Evolutionary conservation across 331 rosid species (phyloP), one percentile per base, ranked within the genome.

Genomic region (Malus hybrid): DNA sequence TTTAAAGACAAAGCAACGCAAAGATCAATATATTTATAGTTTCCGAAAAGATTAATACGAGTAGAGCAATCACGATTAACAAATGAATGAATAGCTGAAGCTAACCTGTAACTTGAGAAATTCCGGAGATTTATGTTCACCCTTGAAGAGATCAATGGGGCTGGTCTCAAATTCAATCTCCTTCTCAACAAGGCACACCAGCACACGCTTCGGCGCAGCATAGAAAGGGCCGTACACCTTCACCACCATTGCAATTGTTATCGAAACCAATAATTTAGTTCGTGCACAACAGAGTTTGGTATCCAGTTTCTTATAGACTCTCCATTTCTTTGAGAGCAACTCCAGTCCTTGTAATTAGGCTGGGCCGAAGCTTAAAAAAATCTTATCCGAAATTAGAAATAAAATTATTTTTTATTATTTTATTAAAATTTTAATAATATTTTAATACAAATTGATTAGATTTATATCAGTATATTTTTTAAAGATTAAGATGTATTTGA

Each of bases 51-150:
- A 36, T 24, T 22, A 71, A 5, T 6, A 28, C 14, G 34, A 63
- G 42, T 29, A 62, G 6, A 7, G 12, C 42, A 63, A 29, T 63
- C 39, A 63, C 6, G 7, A 57, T 57, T 57, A 29, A 63, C 42
- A 63, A 31, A 2, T 63, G 68, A 28, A 15, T 28, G 10, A 63
- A 16, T 29, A 29, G 42, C 68, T 28, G 14, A 6, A 31, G 22
- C 68, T 29, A 63, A 63, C 76, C 36, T 59, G 68, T 10, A 72
- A 39, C 39, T 72, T 72, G 57, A 72, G 76, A 29, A 72, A 72
- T 42, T 72, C 76, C 39, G 68, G 76, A 24, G 39, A 36, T 16
- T 72, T 72, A 3, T 72, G 57, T 19, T 72, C 76, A 15, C 28
- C 28, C 42, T 72, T 72, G 42, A 72, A 59, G 24, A 59, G 28